phyloP scores from a whole-genome alignment of 371 early-diverging fungal species.

The Chytridium lagenaria region DNA sequence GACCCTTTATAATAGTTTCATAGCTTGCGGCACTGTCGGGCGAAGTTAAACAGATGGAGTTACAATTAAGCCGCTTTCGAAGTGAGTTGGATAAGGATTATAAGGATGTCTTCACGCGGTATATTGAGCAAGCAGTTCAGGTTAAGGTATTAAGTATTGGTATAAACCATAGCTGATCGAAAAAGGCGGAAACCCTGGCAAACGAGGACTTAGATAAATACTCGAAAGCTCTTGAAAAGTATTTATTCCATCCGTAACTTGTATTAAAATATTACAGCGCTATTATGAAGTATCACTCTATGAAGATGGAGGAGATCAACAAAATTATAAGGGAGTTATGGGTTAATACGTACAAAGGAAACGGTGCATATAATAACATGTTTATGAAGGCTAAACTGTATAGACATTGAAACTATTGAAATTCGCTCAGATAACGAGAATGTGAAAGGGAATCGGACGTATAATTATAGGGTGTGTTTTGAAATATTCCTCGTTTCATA shows the following conservation, averaged over 20 bases:
- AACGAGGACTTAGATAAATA: slow-evolving; percentile 86
- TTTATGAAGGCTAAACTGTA: not conserved
- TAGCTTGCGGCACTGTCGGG: slow-evolving; percentile 80
- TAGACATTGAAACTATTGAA: slow-evolving; percentile 96
- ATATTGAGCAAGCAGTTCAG: slow-evolving; percentile 68
- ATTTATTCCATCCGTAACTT: too few species aligned
- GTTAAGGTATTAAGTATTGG: slow-evolving; percentile 52
- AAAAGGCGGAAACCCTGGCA: slow-evolving; percentile 74
- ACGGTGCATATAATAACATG: slow-evolving; percentile 62
- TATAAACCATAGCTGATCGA: slow-evolving; percentile 16
- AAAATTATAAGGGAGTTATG: slow-evolving; percentile 96
- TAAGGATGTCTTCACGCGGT: slow-evolving; percentile 73
- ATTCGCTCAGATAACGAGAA: slow-evolving; percentile 89
- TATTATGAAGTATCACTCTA: slow-evolving; percentile 93
- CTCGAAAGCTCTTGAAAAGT: slow-evolving; percentile 80
- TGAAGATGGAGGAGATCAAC: slow-evolving; percentile 99
- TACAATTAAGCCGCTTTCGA: slow-evolving; percentile 63
- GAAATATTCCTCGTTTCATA: slow-evolving; percentile 4
- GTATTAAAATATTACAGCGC: too few species aligned
- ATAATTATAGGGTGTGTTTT: slow-evolving; percentile 86
- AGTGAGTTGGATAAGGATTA: slow-evolving; percentile 79
- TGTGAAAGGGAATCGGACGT: slow-evolving; percentile 70
- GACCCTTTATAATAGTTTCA: not conserved
- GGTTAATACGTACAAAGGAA: slow-evolving; percentile 96
- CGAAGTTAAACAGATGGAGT: slow-evolving; percentile 84